phyloP scores from a whole-genome alignment of 2,329 filamentous ascomycete genomes.

The Claviceps sp. region DNA sequence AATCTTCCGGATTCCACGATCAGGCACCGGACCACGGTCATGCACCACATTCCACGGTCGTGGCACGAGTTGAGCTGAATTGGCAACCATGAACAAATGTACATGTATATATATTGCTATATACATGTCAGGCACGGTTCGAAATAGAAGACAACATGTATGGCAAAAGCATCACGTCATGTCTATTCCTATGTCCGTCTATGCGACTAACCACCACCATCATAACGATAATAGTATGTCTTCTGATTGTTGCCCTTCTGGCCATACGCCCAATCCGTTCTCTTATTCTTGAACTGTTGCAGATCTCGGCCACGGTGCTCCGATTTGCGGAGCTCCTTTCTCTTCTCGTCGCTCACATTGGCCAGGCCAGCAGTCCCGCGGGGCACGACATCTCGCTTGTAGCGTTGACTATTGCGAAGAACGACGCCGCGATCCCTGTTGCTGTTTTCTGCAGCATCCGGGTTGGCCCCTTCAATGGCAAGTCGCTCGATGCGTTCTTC shows the following conservation, averaged over 20 bases:
- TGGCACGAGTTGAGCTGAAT: constrained; percentile 34
- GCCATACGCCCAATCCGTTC: constrained; percentile 57
- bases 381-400: constrained; percentile 43
- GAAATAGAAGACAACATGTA: not conserved
- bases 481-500: constrained; percentile 61
- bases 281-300: constrained; percentile 46
- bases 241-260: constrained; percentile 63
- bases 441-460: constrained; percentile 21
- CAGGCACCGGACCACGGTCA: constrained; percentile 22
- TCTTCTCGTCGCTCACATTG: constrained; percentile 64
- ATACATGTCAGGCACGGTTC: too few species aligned
- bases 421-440: constrained; percentile 13
- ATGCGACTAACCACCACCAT: constrained; percentile 26
- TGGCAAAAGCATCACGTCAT: constrained; percentile 1
- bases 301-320: constrained; percentile 58
- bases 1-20: too few species aligned
- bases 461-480: constrained; percentile 36
- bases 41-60: constrained; percentile 43
- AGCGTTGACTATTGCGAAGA: constrained; percentile 14
- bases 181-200: not conserved
- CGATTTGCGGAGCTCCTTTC: constrained; percentile 48
- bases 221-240: constrained; percentile 40
- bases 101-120: too few species aligned
- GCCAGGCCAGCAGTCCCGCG: constrained; percentile 67
- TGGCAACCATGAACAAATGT: too few species aligned